A percentile compares a stretch with the other conserved stretches of the same genome.
Evolutionary conservation across 2,329 filamentous ascomycete species (phyloP).

Genomic region (Aureobasidium sp.): DNA sequence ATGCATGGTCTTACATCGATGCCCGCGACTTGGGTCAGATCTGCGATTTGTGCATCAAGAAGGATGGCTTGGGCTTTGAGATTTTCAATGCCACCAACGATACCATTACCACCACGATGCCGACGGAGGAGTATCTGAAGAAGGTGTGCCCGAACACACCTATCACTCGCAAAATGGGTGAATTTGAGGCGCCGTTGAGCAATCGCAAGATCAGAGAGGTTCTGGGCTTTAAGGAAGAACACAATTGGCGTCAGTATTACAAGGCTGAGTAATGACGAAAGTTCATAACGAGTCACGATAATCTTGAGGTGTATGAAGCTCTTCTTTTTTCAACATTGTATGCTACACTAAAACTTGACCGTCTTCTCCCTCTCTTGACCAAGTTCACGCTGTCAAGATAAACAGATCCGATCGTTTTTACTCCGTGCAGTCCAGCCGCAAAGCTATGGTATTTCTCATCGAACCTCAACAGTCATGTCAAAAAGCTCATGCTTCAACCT

Average conservation of each 20-base stretch:
- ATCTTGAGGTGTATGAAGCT: too few relatives aligned
- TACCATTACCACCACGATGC: constrained; percentile 48
- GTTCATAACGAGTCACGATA: neutral
- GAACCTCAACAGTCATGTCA: too few relatives aligned
- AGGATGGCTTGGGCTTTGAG: constrained; percentile 53
- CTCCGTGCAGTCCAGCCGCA: neutral
- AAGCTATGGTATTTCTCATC: neutral
- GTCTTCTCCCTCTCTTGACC: neutral
- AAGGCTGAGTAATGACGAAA: constrained; percentile 20
- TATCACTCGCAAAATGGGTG: constrained; percentile 50
- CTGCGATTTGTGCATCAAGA: constrained; percentile 47
- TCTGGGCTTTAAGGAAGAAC: constrained; percentile 52
- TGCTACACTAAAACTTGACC: neutral
- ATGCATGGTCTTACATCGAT: constrained; percentile 59
- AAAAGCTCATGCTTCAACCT: neutral
- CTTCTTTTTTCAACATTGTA: neutral
- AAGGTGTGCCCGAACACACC: constrained; percentile 43
- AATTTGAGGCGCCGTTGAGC: constrained; percentile 53
- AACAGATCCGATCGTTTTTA: neutral
- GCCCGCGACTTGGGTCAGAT: constrained; percentile 56
- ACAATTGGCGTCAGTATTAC: constrained; percentile 50
- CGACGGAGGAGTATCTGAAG: constrained; percentile 47
- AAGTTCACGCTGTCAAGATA: neutral
- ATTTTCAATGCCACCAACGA: constrained; percentile 60
- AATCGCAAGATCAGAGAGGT: constrained; percentile 55